Evolutionary conservation across 2,329 filamentous ascomycete species (phyloP).

Genomic region (Diaporthe velutina): DNA sequence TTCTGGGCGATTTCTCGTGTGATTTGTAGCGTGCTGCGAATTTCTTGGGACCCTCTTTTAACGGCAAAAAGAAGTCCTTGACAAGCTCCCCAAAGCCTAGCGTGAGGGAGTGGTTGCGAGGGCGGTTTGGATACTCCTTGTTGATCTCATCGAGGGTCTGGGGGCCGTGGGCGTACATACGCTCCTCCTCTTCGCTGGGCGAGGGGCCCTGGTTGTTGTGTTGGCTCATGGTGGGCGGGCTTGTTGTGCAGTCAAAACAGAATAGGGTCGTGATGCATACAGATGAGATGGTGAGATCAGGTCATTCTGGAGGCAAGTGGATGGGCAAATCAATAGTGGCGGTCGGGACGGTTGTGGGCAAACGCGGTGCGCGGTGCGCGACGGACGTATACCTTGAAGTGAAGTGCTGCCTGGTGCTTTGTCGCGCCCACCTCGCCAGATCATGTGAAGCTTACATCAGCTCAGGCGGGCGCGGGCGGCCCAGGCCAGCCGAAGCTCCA

Average conservation of each 20-base stretch:
- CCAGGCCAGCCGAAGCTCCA: neutral
- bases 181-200: conserved; percentile 61
- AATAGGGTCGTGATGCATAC: neutral
- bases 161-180: conserved; percentile 60
- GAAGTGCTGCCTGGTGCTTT: conserved; percentile 24
- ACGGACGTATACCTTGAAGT: conserved; percentile 13
- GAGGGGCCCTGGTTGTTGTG: conserved; percentile 42
- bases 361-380: conserved; percentile 4
- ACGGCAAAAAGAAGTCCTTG: conserved; percentile 83
- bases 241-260: neutral
- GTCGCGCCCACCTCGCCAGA: conserved; percentile 29
- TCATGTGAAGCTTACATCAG: conserved; percentile 33
- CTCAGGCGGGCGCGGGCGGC: neutral
- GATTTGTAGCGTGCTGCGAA: too few relatives aligned
- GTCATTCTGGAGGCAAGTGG: neutral
- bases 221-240: conserved; percentile 50
- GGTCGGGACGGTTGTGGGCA: neutral
- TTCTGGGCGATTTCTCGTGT: conserved; percentile 78
- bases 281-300: neutral
- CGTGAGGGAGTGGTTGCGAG: conserved; percentile 83
- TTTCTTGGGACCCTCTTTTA: conserved; percentile 77
- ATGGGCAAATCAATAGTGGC: neutral
- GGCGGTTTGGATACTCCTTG: conserved; percentile 76
- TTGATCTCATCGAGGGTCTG: conserved; percentile 59
- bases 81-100: conserved; percentile 86